These are phyloP conservation scores for Naumovozyma baii DNA, from an alignment of 805 yeast species.

Conservation along the genomic window DNA sequence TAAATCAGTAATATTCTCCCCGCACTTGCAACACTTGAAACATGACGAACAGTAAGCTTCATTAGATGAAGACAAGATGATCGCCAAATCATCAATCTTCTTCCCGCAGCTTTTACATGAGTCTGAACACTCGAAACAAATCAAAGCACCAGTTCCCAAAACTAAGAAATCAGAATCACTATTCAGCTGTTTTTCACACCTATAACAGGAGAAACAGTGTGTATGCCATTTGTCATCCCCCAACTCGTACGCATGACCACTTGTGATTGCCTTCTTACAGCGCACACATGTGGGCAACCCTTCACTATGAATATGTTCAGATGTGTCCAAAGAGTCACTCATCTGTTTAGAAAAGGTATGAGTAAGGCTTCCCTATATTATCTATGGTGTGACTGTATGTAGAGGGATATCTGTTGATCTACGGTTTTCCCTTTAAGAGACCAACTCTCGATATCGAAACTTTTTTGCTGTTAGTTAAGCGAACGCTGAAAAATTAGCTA, in stretches of 20 bases:
- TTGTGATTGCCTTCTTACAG: slow-evolving; percentile 51
- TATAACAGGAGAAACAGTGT: slow-evolving; percentile 82
- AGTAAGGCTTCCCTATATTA: no score
- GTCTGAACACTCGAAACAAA: slow-evolving; percentile 90
- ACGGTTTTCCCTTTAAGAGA: no score
- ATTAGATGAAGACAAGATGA: slow-evolving; percentile 74
- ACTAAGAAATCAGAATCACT: slow-evolving; percentile 86
- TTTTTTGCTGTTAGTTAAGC: no score
- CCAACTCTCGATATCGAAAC: no score
- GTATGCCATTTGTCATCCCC: slow-evolving; percentile 96
- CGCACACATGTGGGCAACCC: slow-evolving; percentile 30
- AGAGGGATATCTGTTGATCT: no score
- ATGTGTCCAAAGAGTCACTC: not conserved
- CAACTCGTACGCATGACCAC: slow-evolving; percentile 90
- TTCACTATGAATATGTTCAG: not conserved
- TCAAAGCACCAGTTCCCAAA: slow-evolving; percentile 82
- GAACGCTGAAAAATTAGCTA: no score
- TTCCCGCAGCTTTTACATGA: slow-evolving; percentile 78
- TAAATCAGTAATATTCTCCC: slow-evolving; percentile 76
- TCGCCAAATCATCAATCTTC: slow-evolving; percentile 90
- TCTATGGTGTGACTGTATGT: no score
- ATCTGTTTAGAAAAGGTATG: not conserved
- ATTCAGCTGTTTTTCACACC: slow-evolving; percentile 68
- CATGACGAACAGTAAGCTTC: slow-evolving; percentile 90
- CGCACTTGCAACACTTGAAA: slow-evolving; percentile 85